Base-by-base conservation (phyloP, 2,329 filamentous ascomycete genomes). In the Anthostomella pinea region DNA sequence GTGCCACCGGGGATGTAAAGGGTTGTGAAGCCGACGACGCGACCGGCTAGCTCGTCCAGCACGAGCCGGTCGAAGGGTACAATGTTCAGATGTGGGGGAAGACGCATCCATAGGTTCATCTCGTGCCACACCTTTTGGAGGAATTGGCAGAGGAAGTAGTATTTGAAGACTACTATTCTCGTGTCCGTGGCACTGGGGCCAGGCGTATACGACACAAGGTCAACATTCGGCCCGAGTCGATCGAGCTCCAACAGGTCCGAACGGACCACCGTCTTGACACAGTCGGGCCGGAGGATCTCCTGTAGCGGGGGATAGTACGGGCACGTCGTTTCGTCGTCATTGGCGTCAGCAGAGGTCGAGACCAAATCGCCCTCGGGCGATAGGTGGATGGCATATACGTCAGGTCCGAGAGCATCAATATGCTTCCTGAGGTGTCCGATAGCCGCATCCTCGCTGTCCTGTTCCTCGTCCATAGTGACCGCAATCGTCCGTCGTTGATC, bases 1-100 rank as follows among this genome's bases (percentile, higher is more conserved):
- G 49, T 64, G 9, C 62, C 61, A 13, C 62, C 61, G n/a, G 59
- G 49, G 8, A 66, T 50, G 33, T 54, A 64, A 8, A 35, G 14
- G 4, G 30, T 59, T 8, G 64, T 67, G 39, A 66, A 69, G 8
- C 64, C 65, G 20, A 67, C 53, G 1, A 63, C 51, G 3, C 39
- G 30, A 9, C 51, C 56, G n/a, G 56, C 49, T 0, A 64, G 17
- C 24, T 46, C 41, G 30, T 54, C 52, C n/a, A 57, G 14, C 9
- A 59, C 46, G 24, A 59, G 23, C 18, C 42, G 37, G 34, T 56
- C 43, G 28, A 58, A 49, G 8, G 41, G 45, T n/a, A 53, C 41
- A 21, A 56, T 40, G 34, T 57, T 53, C 6, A 42, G 48, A 41
- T 58, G 53, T n/a, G 2, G 31, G 6, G 64, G 61, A 1, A 67